These are phyloP conservation scores for Mycena leptocephala DNA, from an alignment of 768 basidiomycete genomes.

Conservation along the genomic window DNA sequence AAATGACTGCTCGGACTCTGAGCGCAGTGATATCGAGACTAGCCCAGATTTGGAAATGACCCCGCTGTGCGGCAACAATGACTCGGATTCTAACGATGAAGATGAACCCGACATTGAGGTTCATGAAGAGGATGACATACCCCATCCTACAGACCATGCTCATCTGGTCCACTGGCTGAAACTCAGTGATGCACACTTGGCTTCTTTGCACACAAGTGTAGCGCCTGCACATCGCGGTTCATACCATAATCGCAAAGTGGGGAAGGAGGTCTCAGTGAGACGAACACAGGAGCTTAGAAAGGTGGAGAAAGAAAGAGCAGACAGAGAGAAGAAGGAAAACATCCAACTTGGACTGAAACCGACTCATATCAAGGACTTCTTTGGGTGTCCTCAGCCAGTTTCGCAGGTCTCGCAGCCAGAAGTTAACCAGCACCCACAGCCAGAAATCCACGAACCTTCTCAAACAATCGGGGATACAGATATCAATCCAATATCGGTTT, in stretches of 20 bases:
- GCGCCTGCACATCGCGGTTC: not conserved
- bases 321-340: too few relatives aligned
- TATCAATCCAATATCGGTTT: too few relatives aligned
- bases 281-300: too few relatives aligned
- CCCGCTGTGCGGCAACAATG: not conserved
- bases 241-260: not conserved
- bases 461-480: too few relatives aligned
- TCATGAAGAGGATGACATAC: not conserved
- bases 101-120: not conserved
- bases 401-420: too few relatives aligned
- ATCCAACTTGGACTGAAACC: too few relatives aligned
- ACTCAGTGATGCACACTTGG: not conserved
- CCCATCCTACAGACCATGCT: not conserved
- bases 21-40: not conserved
- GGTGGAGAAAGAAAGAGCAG: too few relatives aligned
- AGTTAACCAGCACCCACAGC: too few relatives aligned
- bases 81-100: not conserved
- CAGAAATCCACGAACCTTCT: too few relatives aligned
- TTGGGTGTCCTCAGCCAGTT: too few relatives aligned
- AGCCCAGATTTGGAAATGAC: not conserved
- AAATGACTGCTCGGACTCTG: too few relatives aligned
- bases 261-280: not conserved
- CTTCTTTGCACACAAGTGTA: not conserved
- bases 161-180: not conserved
- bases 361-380: too few relatives aligned